phyloP scores from a whole-genome alignment of 176 grass and related monocot genomes.

The Zoysia japonica region DNA sequence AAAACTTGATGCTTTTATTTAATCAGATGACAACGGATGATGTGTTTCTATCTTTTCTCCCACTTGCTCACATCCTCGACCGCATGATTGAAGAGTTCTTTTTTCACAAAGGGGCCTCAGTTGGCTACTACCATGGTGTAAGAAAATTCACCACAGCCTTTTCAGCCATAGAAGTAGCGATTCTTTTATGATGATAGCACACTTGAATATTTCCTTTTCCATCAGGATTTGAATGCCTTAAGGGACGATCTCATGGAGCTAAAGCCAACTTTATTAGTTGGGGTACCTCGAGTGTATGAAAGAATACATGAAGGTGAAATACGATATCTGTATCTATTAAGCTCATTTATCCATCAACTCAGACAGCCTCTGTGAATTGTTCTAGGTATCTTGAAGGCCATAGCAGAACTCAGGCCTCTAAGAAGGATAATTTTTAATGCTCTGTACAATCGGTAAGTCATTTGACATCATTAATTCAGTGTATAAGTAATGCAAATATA shows the following conservation, averaged over 20 bases:
- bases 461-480: slow-evolving; percentile 40
- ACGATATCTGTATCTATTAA: slow-evolving; percentile 19
- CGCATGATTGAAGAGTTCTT: slow-evolving; percentile 97
- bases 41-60: slow-evolving; percentile 96
- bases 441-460: slow-evolving; percentile 84
- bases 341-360: slow-evolving; percentile 15
- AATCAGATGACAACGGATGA: slow-evolving; percentile 94
- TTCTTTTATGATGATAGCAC: background rate
- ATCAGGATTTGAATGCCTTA: slow-evolving; percentile 83
- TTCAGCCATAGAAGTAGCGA: slow-evolving; percentile 1
- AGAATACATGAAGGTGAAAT: slow-evolving; percentile 84
- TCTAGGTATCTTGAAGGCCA: slow-evolving; percentile 80
- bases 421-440: slow-evolving; percentile 95
- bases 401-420: slow-evolving; percentile 84
- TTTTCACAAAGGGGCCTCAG: slow-evolving; percentile 89
- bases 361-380: slow-evolving; percentile 32
- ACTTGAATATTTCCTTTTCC: slow-evolving; percentile 16
- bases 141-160: slow-evolving; percentile 43
- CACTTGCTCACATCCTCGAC: slow-evolving; percentile 96
- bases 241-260: slow-evolving; percentile 91
- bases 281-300: slow-evolving; percentile 96
- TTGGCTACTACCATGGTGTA: slow-evolving; percentile 97
- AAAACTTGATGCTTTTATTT: slow-evolving; percentile 30
- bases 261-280: slow-evolving; percentile 85
- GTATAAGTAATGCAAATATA: slow-evolving; percentile 25